Conservation (phyloP, 2,329 filamentous ascomycete species). For the Capronia epimyces region DNA sequence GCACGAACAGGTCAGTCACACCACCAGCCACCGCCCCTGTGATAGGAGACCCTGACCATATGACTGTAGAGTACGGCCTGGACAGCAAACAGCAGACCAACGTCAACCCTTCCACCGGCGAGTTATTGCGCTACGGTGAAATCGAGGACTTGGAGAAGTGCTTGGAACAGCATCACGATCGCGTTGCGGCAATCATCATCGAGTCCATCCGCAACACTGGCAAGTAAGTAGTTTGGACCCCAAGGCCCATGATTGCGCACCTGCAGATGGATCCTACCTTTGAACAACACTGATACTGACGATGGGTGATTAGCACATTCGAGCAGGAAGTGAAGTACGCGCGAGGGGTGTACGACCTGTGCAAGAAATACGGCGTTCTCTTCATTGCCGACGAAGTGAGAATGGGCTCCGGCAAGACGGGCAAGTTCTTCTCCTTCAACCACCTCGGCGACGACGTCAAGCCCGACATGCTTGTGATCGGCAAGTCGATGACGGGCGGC, state of each 20-base stretch:
- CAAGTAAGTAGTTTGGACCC: background rate
- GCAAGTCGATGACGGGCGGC: slow-evolving; percentile 12
- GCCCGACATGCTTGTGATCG: slow-evolving; percentile 85
- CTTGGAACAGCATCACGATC: background rate
- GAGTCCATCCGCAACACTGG: background rate
- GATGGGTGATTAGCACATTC: slow-evolving; percentile 23
- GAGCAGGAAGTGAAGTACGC: slow-evolving; percentile 1
- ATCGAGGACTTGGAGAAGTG: slow-evolving; percentile 57
- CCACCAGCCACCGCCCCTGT: background rate
- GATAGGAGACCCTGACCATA: background rate
- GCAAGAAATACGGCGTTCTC: slow-evolving; percentile 6
- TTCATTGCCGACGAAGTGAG: slow-evolving; percentile 93
- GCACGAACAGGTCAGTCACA: background rate
- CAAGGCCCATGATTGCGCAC: background rate
- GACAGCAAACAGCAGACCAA: slow-evolving; percentile 19
- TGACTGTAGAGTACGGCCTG: background rate
- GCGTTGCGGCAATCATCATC: background rate
- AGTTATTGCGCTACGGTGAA: slow-evolving; percentile 81
- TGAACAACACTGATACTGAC: background rate
- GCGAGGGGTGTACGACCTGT: slow-evolving; percentile 4
- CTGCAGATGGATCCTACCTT: background rate
- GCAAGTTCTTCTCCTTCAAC: slow-evolving; percentile 92
- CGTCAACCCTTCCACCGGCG: slow-evolving; percentile 66
- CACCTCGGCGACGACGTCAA: slow-evolving; percentile 67
- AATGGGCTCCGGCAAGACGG: slow-evolving; percentile 83